Percentiles rank a stretch among this genome's conserved stretches.
Conservation (phyloP, 2,329 filamentous ascomycete genomes). For the Zymoseptoria passerinii region DNA sequence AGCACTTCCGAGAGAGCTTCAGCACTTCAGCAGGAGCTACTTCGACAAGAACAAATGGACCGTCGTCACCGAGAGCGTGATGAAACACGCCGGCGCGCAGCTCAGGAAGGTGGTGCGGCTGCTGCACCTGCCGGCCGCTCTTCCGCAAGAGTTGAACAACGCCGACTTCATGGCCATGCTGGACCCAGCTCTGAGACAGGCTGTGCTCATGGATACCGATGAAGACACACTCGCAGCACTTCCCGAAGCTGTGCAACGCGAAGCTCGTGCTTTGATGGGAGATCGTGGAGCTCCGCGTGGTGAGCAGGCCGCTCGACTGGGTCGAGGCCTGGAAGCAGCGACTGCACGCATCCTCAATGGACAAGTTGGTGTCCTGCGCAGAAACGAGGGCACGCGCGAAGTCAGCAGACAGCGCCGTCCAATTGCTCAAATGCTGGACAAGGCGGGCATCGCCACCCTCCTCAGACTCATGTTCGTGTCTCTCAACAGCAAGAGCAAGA, state of each 20-base stretch:
- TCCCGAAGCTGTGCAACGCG: constrained; percentile 75
- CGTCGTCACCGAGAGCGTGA: constrained; percentile 82
- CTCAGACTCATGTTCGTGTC: constrained; percentile 97
- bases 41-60: constrained; percentile 83
- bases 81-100: constrained; percentile 59
- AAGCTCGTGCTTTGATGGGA: constrained; percentile 66
- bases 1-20: constrained; percentile 81
- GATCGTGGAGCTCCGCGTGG: constrained; percentile 29
- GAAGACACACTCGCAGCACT: constrained; percentile 77
- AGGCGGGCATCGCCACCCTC: constrained; percentile 88
- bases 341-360: constrained; percentile 12
- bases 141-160: constrained; percentile 74
- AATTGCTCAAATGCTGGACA: constrained; percentile 94
- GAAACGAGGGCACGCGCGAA: constrained; percentile 21
- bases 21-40: constrained; percentile 81
- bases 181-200: constrained; percentile 72
- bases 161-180: constrained; percentile 89
- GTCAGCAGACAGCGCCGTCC: constrained; percentile 58
- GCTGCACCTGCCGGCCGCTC: constrained; percentile 44
- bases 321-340: constrained; percentile 11
- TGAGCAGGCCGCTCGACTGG: constrained; percentile 8
- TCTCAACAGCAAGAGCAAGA: constrained; percentile 77
- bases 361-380: constrained; percentile 18
- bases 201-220: constrained; percentile 84
- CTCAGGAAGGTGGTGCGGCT: constrained; percentile 32